phyloP scores from a whole-genome alignment of 345 rosid species.

The Excoecaria agallocha region DNA sequence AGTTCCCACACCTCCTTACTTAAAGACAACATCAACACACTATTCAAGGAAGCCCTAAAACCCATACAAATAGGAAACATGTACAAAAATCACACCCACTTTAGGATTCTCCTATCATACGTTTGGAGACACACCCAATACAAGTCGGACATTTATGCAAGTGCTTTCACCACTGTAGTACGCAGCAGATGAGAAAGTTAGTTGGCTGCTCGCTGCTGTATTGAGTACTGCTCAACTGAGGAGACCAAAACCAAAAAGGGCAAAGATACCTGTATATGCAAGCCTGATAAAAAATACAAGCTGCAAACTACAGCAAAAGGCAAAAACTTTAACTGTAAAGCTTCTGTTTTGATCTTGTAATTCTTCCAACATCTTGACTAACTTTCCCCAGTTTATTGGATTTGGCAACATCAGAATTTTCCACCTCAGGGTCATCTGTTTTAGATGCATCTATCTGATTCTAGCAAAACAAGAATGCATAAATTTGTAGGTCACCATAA shows the following conservation, averaged over 20 bases:
- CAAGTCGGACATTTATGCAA: background rate
- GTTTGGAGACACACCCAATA: background rate
- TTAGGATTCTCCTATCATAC: background rate
- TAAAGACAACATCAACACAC: background rate
- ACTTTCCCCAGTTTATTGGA: slow-evolving; percentile 2
- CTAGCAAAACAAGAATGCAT: slow-evolving; percentile 13
- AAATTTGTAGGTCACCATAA: background rate
- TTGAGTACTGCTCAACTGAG: background rate
- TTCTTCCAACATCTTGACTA: slow-evolving; percentile 17
- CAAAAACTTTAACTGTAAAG: slow-evolving; percentile 14
- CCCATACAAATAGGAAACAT: background rate
- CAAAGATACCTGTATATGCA: slow-evolving; percentile 8
- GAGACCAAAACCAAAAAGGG: background rate
- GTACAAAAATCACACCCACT: background rate
- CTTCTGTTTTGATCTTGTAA: slow-evolving; percentile 35
- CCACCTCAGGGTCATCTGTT: slow-evolving; percentile 5
- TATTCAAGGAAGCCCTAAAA: background rate
- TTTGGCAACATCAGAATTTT: slow-evolving; percentile 13
- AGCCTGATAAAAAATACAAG: background rate
- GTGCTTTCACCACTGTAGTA: background rate
- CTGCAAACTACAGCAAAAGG: slow-evolving; percentile 11
- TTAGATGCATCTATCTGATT: slow-evolving; percentile 8
- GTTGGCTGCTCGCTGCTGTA: background rate
- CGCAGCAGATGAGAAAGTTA: background rate
- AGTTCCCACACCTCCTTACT: too few species aligned